Evolutionary conservation across 495 filamentous ascomycete genomes (phyloP), one percentile per base, ranked within the genome.

Genomic region (Hypoxylon perforatum): DNA sequence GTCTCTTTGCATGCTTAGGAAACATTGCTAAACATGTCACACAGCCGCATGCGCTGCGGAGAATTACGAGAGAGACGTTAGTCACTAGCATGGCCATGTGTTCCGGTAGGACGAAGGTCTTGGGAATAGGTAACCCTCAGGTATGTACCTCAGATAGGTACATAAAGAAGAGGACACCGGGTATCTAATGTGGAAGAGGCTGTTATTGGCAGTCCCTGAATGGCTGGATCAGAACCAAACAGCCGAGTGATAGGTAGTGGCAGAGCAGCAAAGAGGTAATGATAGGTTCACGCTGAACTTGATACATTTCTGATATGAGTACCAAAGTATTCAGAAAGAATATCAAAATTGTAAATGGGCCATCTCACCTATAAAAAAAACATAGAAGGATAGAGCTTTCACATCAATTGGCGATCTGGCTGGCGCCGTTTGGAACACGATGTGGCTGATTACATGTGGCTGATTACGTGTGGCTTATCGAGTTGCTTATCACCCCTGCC

Each of bases 31-130:
- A 51, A 25, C 36, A 22, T 38, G 70, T 75, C 47, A 46, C 70
- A 75, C 72, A 41, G 42, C 66, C n/a, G 51, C 61, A 65, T 64
- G 63, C 57, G 63, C 52, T 22, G 58, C 71, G 70, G 70, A 67
- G 66, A 69, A 68, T 73, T 70, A 70, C 57, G 60, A 45, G 9
- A 45, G 45, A 57, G 49, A 25, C 15, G 12, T 15, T 56, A 25
- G 49, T 53, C 42, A 23, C 51, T 48, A 47, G 42, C 63, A 38
- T 23, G 58, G 63, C 70, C 70, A 73, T 75, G 70, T 73, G 72
- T 70, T 63, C 56, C 42, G 61, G 72, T 75, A 61, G 63, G 63
- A 75, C 72, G 55, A 69, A 44, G 30, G 50, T 44, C 28, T 19
- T 57, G 42, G 30, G 47, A 51, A 33, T 41, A 53, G 41, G 9